Base-by-base conservation (phyloP, 2,329 filamentous ascomycete genomes). In the Penicillium brasilianum region DNA sequence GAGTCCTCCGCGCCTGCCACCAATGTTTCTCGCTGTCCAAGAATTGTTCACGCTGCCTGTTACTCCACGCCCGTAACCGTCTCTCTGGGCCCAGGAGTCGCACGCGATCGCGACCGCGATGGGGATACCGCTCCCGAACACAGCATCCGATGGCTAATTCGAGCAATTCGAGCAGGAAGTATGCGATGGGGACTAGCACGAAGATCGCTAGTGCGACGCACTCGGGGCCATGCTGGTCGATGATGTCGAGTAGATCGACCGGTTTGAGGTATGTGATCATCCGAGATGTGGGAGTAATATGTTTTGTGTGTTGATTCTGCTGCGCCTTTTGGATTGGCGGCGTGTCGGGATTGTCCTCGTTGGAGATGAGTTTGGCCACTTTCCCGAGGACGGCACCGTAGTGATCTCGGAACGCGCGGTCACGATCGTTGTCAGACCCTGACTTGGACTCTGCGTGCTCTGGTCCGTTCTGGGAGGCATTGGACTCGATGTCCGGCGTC, bases 151-250 rank as follows among this genome's bases (percentile, higher is more conserved):
- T 44, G 7, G 58, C 14, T 2, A 59, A 25, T 30, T 69, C 68
- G 1, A 68, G 18, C 25, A 67, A 30, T 18, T 67, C 66, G 3
- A 70, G 61, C 0, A 70, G 30, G 20, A 67, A 57, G 30, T 70
- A 66, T 2, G 68, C 56, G 22, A 69, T 58, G 1, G 69, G 68
- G 4, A 68, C 55, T 1, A 71, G 62, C 0, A 71, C 49, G 20
- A 71, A 71, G 9, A 71, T 59, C 6, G 56, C 57, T 7, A 71
- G 32, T 0, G 57, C 66, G 28, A 70, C 55, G 14, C 68, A 63
- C 43, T 69, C 66, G 1, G 67, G 68, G 1, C 66, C 66, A 59
- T 76, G 69, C 30, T 44, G 34, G 11, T 64, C 57, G n/a, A 67
- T n/a, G n/a, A 65, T 9, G 10, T 65, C 60, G 18, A 64, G 30